Evolutionary conservation across 2,329 filamentous ascomycete species (phyloP).

Genomic region (Arthrobotrys musiformis): DNA sequence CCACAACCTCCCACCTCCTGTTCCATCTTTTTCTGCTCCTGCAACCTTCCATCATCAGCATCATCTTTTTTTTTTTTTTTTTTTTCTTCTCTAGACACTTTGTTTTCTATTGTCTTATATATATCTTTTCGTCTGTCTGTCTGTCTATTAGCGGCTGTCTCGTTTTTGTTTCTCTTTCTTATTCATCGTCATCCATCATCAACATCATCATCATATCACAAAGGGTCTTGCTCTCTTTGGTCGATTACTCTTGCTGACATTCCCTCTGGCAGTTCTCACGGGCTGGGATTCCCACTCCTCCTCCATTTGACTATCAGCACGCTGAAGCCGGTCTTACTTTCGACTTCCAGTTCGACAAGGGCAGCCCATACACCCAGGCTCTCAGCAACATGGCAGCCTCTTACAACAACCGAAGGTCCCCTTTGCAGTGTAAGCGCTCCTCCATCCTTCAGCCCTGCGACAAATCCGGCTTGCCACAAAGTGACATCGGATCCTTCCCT

Average conservation of each 20-base stretch:
- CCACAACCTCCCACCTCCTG: background rate
- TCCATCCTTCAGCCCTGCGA: constrained; percentile 42
- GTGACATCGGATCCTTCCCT: constrained; percentile 47
- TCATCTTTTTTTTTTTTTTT: background rate
- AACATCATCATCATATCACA: no score
- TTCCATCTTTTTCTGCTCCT: background rate
- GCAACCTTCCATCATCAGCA: constrained; percentile 15
- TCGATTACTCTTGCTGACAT: constrained; percentile 54
- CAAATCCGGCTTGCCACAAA: constrained; percentile 45
- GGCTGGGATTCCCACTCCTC: constrained; percentile 55
- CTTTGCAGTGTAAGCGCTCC: constrained; percentile 53
- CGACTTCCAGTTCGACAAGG: constrained; percentile 55
- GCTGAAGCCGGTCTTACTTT: constrained; percentile 47
- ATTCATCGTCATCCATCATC: constrained; percentile 15
- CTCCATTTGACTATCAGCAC: constrained; percentile 52
- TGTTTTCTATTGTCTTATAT: constrained; percentile 1
- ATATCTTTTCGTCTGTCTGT: background rate
- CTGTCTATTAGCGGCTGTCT: constrained; percentile 16
- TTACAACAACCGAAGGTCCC: constrained; percentile 51
- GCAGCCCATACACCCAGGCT: constrained; percentile 43
- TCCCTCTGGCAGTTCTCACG: constrained; percentile 47
- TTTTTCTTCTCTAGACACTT: background rate
- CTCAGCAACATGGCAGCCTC: constrained; percentile 55
- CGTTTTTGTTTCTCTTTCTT: constrained; percentile 32
- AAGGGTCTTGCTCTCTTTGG: no score